These are phyloP conservation scores for Poterioochromonas sp. DNA, from an alignment of 352 stramenopile genomes.

Conservation along the genomic window DNA sequence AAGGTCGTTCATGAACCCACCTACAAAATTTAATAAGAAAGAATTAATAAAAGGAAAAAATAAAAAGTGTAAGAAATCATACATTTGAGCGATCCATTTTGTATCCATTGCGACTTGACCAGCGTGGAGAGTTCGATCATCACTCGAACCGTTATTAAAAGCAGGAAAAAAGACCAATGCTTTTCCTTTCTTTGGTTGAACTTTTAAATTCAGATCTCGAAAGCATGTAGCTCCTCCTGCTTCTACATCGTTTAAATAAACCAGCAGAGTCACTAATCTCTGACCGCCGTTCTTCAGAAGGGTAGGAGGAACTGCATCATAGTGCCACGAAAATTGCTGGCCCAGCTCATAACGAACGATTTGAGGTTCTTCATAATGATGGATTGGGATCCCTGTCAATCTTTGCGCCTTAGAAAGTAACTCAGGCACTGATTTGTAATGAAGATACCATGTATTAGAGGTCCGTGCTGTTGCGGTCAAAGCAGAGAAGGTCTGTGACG, in stretches of 20 bases:
- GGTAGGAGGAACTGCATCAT: slow-evolving; percentile 25
- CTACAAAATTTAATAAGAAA: too few relatives aligned
- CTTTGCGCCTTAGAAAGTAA: background rate
- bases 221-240: slow-evolving; percentile 61
- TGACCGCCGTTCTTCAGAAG: slow-evolving; percentile 57
- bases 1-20: slow-evolving; percentile 50
- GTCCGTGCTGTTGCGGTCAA: slow-evolving; percentile 12
- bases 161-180: slow-evolving; percentile 70
- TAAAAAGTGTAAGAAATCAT: too few relatives aligned
- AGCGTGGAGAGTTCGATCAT: slow-evolving; percentile 60
- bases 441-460: slow-evolving; percentile 30
- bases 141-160: slow-evolving; percentile 59
- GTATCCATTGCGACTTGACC: slow-evolving; percentile 59
- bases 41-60: too few relatives aligned
- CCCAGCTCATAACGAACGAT: slow-evolving; percentile 34
- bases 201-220: slow-evolving; percentile 52
- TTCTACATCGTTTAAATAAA: slow-evolving; percentile 66
- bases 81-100: slow-evolving; percentile 73
- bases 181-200: slow-evolving; percentile 51
- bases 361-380: slow-evolving; percentile 32
- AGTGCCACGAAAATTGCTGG: slow-evolving; percentile 35
- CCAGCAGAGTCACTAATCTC: slow-evolving; percentile 60
- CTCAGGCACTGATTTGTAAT: slow-evolving; percentile 9
- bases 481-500: slow-evolving; percentile 5
- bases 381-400: slow-evolving; percentile 17